These are phyloP conservation scores for Boletellus sp. DNA, from an alignment of 1,284 basidiomycete genomes.

Conservation along the genomic window DNA sequence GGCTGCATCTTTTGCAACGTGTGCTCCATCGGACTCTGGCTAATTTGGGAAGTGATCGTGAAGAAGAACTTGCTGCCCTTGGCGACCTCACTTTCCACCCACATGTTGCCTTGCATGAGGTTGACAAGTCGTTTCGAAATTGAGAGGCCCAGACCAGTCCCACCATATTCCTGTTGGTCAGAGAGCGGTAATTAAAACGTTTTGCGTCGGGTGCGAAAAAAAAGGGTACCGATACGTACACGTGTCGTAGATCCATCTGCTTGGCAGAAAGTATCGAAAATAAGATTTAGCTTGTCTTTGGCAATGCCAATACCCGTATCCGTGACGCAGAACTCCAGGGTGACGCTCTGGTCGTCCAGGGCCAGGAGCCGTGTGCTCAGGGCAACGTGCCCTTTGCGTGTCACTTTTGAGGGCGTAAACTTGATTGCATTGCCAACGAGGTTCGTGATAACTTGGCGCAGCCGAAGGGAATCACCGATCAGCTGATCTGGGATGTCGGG, in stretches of 20 bases:
- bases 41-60: conserved; percentile 85
- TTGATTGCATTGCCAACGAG: conserved; percentile 94
- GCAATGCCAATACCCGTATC: conserved; percentile 99
- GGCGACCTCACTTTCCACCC: conserved; percentile 93
- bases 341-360: conserved; percentile 74
- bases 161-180: conserved; percentile 81
- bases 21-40: conserved; percentile 67
- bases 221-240: conserved; percentile 40
- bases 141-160: conserved; percentile 94
- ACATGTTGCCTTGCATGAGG: conserved; percentile 98
- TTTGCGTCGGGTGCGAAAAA: conserved; percentile 9
- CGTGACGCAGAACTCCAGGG: conserved; percentile 94
- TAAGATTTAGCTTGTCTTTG: conserved; percentile 96
- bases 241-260: conserved; percentile 93
- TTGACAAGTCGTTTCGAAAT: conserved; percentile 94
- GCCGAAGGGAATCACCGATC: conserved; percentile 92
- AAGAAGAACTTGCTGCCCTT: conserved; percentile 98
- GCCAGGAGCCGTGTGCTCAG: conserved; percentile 81
- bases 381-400: conserved; percentile 86
- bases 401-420: conserved; percentile 82
- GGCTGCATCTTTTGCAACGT: conserved; percentile 76
- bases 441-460: conserved; percentile 94
- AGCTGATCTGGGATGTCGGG: conserved; percentile 95
- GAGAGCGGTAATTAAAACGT: conserved; percentile 22
- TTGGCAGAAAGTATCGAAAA: conserved; percentile 99